Conservation (phyloP, 805 yeast genomes). For the Zygosaccharomyces siamensis region DNA sequence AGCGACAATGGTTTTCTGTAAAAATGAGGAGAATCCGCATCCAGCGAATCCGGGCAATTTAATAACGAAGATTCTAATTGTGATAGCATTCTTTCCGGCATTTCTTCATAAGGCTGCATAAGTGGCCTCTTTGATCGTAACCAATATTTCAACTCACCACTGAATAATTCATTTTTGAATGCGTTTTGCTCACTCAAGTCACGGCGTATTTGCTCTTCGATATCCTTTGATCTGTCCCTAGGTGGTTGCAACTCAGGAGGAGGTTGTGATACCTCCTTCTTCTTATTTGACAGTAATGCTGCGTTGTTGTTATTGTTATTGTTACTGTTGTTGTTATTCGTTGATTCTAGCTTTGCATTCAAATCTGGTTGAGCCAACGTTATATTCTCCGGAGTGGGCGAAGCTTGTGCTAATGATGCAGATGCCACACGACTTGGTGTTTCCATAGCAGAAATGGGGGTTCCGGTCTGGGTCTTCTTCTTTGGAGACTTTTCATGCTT, state of each 20-base stretch:
- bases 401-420: conserved; percentile 24
- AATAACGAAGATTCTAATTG: conserved; percentile 70
- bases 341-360: background rate
- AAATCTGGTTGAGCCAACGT: conserved; percentile 7
- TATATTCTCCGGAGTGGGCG: conserved; percentile 12
- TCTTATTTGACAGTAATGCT: conserved; percentile 1
- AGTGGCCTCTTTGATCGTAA: conserved; percentile 27
- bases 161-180: conserved; percentile 28
- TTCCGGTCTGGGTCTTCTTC: conserved; percentile 27
- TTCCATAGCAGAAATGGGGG: conserved; percentile 29
- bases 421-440: conserved; percentile 19
- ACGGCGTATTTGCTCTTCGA: conserved; percentile 24
- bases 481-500: conserved; percentile 39
- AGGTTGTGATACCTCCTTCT: conserved; percentile 7
- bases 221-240: conserved; percentile 27
- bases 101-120: conserved; percentile 29
- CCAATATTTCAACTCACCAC: conserved; percentile 31
- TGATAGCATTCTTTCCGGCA: conserved; percentile 28
- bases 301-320: background rate
- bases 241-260: conserved; percentile 23
- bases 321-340: conserved; percentile 2
- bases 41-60: conserved; percentile 90
- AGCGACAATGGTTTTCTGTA: conserved; percentile 63
- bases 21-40: conserved; percentile 70
- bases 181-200: conserved; percentile 26